Evolutionary conservation across 192 early-diverging fungal genomes (phyloP), one percentile per base, ranked within the genome.

Genomic region (Fimicolochytrium jonesii): DNA sequence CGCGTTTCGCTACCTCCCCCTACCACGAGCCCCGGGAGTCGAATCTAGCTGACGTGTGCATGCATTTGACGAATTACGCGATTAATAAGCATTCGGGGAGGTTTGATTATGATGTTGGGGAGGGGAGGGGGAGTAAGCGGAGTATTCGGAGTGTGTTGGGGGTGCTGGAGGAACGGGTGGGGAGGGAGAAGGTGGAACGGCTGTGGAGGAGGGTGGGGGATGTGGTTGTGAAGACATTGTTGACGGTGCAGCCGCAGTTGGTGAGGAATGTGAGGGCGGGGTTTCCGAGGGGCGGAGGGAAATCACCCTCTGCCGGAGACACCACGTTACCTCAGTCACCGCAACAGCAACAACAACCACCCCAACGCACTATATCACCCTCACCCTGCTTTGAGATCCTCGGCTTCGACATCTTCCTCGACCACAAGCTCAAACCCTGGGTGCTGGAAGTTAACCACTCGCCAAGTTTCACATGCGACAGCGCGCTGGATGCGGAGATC

Each of bases 11-110:
- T 20, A 85, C 81, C 9, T 69, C 80, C 32, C 53, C 58, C 28
- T 85, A 83, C 58, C 64, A 51, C 0, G 61, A 68, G 25, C 81
- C 81, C 1, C 32, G 42, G 7, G 63, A 69, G 9, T 31, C 48
- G 1, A 83, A 83, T 67, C 30, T 81, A 18, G 49, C 44, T 20
- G 61, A 80, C 50, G 70, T 78, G 11, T 77, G 73, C 62, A 83
- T 85, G 78, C 83, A 85, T 60, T 65, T 85, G 44, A 85, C 83
- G 10, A 85, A 85, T 61, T 85, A 85, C 56, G 76, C 81, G 0
- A 83, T 85, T 61, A 85, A 83, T 74, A 85, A 79, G 43, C 64
- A 77, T 45, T 75, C 72, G 15, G 44, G 62, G n/a, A 75, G 65
- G 20, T 81, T 81, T 59, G 65, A 67, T 18, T 35, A 52, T 36